phyloP scores from a whole-genome alignment of 2,329 filamentous ascomycete species.

The Pestalotiopsis sp. region DNA sequence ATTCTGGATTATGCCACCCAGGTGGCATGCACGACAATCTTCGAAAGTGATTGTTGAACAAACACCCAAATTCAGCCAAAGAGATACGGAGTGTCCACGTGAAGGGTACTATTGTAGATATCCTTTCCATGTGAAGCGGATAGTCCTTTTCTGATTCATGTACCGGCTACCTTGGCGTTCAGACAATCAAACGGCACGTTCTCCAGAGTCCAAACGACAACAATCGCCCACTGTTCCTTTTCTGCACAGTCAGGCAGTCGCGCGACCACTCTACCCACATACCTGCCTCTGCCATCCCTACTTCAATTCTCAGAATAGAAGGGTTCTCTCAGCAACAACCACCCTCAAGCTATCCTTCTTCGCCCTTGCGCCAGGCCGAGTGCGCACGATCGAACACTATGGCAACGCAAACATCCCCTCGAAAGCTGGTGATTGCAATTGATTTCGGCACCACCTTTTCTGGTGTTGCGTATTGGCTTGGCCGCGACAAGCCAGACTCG shows the following conservation, averaged over 20 bases:
- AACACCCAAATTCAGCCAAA: no score
- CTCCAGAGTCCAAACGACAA: background rate
- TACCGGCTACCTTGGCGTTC: no score
- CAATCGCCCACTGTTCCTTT: background rate
- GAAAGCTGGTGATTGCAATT: slow-evolving; percentile 1
- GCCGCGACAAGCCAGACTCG: background rate
- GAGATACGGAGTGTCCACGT: no score
- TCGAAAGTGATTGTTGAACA: no score
- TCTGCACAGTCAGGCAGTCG: background rate
- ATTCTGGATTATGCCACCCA: no score
- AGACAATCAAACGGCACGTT: background rate
- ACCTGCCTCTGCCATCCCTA: background rate
- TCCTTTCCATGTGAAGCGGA: no score
- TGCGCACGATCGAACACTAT: background rate
- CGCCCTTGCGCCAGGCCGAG: background rate
- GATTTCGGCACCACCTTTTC: slow-evolving; percentile 1
- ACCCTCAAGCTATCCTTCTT: no score
- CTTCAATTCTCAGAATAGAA: background rate
- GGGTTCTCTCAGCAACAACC: no score
- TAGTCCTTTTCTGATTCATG: no score
- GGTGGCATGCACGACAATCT: no score
- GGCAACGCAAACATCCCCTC: background rate
- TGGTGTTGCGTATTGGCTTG: background rate
- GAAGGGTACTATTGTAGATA: no score
- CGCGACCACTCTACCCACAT: background rate